Percentiles rank a stretch among this genome's conserved stretches.
Evolutionary conservation across 2,329 filamentous ascomycete genomes (phyloP).

Genomic region (Alternaria dauci): DNA sequence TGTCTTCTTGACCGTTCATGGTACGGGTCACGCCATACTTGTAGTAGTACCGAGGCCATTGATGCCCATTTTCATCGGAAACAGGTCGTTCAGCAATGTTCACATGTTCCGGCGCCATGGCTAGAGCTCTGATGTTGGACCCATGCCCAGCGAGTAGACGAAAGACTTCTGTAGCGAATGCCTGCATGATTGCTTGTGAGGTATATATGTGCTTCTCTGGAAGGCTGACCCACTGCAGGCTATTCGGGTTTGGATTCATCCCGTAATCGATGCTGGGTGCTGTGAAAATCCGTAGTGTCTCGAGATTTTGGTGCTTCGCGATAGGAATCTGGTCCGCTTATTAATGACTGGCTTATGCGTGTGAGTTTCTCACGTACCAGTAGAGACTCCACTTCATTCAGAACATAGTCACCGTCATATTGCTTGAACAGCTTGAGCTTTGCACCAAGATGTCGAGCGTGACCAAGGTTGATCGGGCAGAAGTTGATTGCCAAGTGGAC

Average conservation of each 20-base stretch:
- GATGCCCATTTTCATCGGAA: rapidly evolving
- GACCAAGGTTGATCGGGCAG: not conserved
- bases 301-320: not conserved
- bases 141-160: not conserved
- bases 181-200: not conserved
- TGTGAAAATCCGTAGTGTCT: not conserved
- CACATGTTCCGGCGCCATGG: not conserved
- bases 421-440: not conserved
- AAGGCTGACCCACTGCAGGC: rapidly evolving
- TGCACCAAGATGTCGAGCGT: not conserved
- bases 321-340: not conserved
- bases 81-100: not conserved
- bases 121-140: not conserved
- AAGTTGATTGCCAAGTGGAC: not conserved
- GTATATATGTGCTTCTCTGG: not conserved
- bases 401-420: not conserved
- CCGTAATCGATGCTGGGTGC: not conserved
- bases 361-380: not conserved
- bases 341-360: not conserved
- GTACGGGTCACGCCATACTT: too few species aligned
- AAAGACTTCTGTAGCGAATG: not conserved
- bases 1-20: not conserved
- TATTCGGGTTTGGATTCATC: not conserved
- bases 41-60: not conserved
- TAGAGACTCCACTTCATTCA: not conserved